phyloP scores from a whole-genome alignment of 2,329 filamentous ascomycete species.

The Aspergillus versicolor region DNA sequence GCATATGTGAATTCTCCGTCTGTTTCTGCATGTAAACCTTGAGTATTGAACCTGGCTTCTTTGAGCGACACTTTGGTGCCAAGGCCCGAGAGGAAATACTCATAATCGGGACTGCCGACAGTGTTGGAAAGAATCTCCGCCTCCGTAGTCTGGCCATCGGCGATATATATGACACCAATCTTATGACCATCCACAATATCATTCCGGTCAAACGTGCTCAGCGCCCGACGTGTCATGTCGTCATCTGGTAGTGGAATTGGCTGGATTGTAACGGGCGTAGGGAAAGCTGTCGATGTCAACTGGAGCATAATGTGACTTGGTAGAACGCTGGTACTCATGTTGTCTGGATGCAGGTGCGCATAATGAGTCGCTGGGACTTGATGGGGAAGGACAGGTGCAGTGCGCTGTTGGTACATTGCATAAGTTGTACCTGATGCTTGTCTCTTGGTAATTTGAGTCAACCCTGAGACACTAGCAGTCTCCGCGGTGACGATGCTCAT shows the following conservation, averaged over 20 bases:
- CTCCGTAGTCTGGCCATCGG: slow-evolving; percentile 79
- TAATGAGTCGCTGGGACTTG: slow-evolving; percentile 43
- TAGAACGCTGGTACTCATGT: slow-evolving; percentile 42
- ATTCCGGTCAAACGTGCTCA: slow-evolving; percentile 79
- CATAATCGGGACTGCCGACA: slow-evolving; percentile 82
- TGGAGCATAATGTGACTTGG: slow-evolving; percentile 49
- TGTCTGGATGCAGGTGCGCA: slow-evolving; percentile 39
- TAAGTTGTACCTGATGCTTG: slow-evolving; percentile 53
- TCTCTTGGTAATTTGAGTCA: slow-evolving; percentile 51
- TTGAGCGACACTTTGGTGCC: slow-evolving; percentile 80
- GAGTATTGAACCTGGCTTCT: slow-evolving; percentile 85
- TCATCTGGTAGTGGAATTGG: slow-evolving; percentile 75
- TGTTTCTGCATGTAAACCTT: slow-evolving; percentile 78
- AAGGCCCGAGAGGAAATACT: slow-evolving; percentile 76
- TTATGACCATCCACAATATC: slow-evolving; percentile 94
- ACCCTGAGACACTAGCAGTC: slow-evolving; percentile 47
- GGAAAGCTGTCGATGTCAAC: slow-evolving; percentile 44
- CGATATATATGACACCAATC: slow-evolving; percentile 90
- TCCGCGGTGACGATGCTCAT: slow-evolving; percentile 54
- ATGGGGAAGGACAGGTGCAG: slow-evolving; percentile 46
- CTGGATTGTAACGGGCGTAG: slow-evolving; percentile 53
- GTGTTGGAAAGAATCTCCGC: slow-evolving; percentile 83
- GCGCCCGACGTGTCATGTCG: slow-evolving; percentile 69
- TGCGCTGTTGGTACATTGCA: slow-evolving; percentile 48
- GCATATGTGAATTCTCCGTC: slow-evolving; percentile 89